Evolutionary conservation across 2,329 filamentous ascomycete genomes (phyloP), one percentile per base, ranked within the genome.

Genomic region (Ustulina deusta): DNA sequence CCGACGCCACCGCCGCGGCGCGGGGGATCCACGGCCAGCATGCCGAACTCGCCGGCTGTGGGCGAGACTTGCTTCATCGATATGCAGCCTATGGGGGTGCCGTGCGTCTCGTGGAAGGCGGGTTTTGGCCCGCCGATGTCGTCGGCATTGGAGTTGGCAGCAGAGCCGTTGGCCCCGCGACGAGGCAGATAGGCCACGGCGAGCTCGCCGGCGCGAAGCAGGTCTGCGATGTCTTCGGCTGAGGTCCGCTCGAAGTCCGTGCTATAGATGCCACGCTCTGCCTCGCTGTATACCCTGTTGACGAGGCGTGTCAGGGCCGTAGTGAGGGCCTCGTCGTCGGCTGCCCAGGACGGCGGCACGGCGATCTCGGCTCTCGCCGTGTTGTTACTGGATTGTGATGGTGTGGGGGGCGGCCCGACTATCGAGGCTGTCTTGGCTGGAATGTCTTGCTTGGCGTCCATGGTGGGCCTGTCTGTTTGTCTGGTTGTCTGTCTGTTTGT

Each of bases 211-310:
- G 66, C 65, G 22, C 59, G 60, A 6, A 79, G 54, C n/a, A 72
- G 68, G 3, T 56, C 38, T 6, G 58, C 62, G 15, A 78, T 62
- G n/a, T 73, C 71, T 6, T 60, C 49, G 1, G 65, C 22, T 17
- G 67, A 70, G 7, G 73, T 77, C 40, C 75, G 76, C 65, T 69
- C 25, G 66, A 70, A 74, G 1, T 71, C 69, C 10, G 69, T 65
- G 44, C 68, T 65, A 58, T 73, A 77, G 61, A 77, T 75, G 83
- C 88, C 86, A 42, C 83, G 86, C 77, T 90, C 88, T 6, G 87
- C 89, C 75, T 89, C 86, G 71, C 88, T 85, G 32, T 85, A 76
- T 3, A 72, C 74, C 29, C 20, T 63, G 57, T 74, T 76, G 51
- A 77, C 70, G 34, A 75, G 63, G 48, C 42, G 52, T 3, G 64